Percentiles rank a stretch among this genome's conserved stretches.
Evolutionary conservation across 768 basidiomycete genomes (phyloP).

Genomic region (Kwoniella heveanensis): DNA sequence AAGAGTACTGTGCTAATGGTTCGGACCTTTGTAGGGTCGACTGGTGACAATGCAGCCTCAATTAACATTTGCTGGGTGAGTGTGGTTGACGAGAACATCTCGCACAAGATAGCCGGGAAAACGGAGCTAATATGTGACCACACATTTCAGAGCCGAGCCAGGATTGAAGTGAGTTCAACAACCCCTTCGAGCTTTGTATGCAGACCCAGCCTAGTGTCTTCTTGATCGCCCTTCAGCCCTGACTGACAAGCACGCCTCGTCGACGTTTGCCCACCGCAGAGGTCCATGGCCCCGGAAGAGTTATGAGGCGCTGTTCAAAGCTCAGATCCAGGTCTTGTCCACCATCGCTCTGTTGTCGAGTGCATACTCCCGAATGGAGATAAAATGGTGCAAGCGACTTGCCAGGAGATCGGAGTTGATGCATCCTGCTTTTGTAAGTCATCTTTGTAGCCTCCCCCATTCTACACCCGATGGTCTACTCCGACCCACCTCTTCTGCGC

Average conservation of each 20-base stretch:
- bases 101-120: conserved; percentile 9
- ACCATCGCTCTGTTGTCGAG: conserved; percentile 55
- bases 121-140: too few relatives aligned
- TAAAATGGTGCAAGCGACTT: conserved; percentile 58
- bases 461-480: not conserved
- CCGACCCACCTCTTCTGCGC: too few relatives aligned
- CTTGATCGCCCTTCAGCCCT: too few relatives aligned
- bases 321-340: conserved; percentile 59
- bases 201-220: too few relatives aligned
- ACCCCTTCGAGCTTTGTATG: too few relatives aligned
- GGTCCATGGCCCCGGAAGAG: conserved; percentile 63
- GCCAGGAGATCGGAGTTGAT: conserved; percentile 61
- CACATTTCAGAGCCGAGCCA: conserved; percentile 35
- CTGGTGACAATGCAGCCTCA: conserved; percentile 28
- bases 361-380: conserved; percentile 59
- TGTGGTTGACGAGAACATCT: too few relatives aligned
- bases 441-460: not conserved
- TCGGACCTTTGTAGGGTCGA: conserved; percentile 21
- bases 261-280: conserved; percentile 50
- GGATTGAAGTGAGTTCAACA: conserved; percentile 30
- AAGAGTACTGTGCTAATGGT: not conserved
- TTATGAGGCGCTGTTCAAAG: conserved; percentile 59
- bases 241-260: conserved; percentile 37
- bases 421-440: conserved; percentile 63
- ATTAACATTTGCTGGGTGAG: conserved; percentile 32